Conservation (phyloP, 31 red algal genomes). For the Odonthalia washingtoniensis region DNA sequence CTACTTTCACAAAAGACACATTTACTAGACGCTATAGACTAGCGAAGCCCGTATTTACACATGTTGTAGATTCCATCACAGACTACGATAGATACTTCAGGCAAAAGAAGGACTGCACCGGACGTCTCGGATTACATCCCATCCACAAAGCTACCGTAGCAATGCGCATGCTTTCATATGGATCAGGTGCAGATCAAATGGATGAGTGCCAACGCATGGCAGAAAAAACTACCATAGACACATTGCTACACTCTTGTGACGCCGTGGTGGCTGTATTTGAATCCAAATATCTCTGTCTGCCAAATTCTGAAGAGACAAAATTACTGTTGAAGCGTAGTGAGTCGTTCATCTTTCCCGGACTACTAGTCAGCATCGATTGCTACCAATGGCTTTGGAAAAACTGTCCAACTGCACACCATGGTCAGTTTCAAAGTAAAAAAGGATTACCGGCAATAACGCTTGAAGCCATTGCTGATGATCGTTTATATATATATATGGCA, state of each 20-base stretch:
- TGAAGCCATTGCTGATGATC: slow-evolving; percentile 23
- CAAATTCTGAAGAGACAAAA: neutral
- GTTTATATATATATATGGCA: slow-evolving; percentile 38
- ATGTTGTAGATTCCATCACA: too few relatives aligned
- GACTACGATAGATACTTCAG: too few relatives aligned
- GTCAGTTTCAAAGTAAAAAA: slow-evolving; percentile 39
- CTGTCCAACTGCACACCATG: slow-evolving; percentile 34
- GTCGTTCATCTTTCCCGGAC: slow-evolving; percentile 15
- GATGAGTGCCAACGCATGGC: slow-evolving; percentile 1
- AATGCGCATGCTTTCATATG: slow-evolving; percentile 5
- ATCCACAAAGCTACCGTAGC: slow-evolving; percentile 9
- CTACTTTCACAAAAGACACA: too few relatives aligned
- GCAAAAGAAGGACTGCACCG: neutral
- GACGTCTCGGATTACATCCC: neutral
- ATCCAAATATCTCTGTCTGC: neutral
- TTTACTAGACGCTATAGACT: too few relatives aligned
- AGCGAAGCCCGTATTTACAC: too few relatives aligned
- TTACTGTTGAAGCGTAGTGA: neutral
- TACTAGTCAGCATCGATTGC: slow-evolving; percentile 50
- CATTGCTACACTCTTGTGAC: too few relatives aligned
- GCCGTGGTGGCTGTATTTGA: neutral
- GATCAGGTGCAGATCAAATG: neutral
- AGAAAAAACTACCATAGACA: slow-evolving; percentile 6
- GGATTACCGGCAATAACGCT: slow-evolving; percentile 15
- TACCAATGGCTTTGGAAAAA: slow-evolving; percentile 47